Conservation (phyloP, 2,329 filamentous ascomycete genomes). For the Fusarium sp. region DNA sequence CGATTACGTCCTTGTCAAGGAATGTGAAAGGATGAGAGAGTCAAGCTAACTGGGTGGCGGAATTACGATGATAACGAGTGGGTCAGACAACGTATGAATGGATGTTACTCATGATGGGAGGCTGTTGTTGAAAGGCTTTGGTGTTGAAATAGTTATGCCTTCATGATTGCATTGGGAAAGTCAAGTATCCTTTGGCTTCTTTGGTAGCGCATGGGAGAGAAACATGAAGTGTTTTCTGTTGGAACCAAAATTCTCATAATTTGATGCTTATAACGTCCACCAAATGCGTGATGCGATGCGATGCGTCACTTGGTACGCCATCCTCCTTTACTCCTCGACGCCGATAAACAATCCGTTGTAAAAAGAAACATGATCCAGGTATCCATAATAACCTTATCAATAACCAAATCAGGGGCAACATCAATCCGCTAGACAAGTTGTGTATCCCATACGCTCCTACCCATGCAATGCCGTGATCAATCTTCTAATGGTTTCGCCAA, state of each 20-base stretch:
- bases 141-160: slow-evolving; percentile 17
- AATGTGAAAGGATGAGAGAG: slow-evolving; percentile 1
- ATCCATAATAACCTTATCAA: slow-evolving; percentile 33
- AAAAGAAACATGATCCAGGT: slow-evolving; percentile 22
- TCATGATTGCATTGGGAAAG: slow-evolving; percentile 6
- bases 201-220: slow-evolving; percentile 14
- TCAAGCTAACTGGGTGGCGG: background rate
- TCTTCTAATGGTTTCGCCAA: slow-evolving; percentile 6
- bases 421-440: slow-evolving; percentile 14
- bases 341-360: slow-evolving; percentile 22
- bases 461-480: slow-evolving; percentile 29
- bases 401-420: slow-evolving; percentile 28
- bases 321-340: slow-evolving; percentile 14
- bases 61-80: slow-evolving; percentile 8
- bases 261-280: slow-evolving; percentile 20
- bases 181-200: slow-evolving; percentile 17
- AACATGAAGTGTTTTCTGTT: background rate
- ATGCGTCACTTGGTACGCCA: slow-evolving; percentile 17
- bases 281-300: slow-evolving; percentile 10
- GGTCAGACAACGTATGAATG: slow-evolving; percentile 12
- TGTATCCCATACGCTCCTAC: slow-evolving; percentile 7
- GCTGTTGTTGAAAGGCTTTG: slow-evolving; percentile 22
- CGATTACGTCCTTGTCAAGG: slow-evolving; percentile 4
- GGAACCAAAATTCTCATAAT: slow-evolving; percentile 35
- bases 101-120: slow-evolving; percentile 30